These are phyloP conservation scores for Fraxinus latifolia DNA, from an alignment of 305 asterid species.

Conservation along the genomic window DNA sequence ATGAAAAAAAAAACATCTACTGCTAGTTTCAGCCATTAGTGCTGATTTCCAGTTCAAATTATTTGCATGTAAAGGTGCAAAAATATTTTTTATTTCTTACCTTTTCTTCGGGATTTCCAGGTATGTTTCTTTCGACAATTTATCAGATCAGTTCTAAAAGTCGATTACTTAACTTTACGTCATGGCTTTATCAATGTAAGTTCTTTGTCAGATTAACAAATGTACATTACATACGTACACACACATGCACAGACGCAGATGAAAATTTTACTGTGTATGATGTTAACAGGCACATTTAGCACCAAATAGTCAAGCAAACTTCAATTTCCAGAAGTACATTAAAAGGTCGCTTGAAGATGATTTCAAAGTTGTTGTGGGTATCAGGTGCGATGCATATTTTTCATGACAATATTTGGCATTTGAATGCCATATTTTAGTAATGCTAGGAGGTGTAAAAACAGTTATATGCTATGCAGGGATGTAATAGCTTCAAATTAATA, in stretches of 20 bases:
- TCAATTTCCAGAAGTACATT: slow-evolving; percentile 52
- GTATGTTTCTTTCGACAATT: slow-evolving; percentile 59
- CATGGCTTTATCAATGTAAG: slow-evolving; percentile 48
- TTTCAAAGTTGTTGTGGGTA: slow-evolving; percentile 59
- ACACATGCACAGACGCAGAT: background rate
- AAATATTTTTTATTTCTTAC: too few relatives aligned
- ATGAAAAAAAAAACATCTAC: background rate
- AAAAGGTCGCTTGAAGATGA: slow-evolving; percentile 60
- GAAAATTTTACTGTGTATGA: background rate
- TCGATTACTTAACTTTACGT: slow-evolving; percentile 53
- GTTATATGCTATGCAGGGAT: background rate
- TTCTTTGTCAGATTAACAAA: background rate
- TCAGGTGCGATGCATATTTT: slow-evolving; percentile 34
- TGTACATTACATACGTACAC: background rate
- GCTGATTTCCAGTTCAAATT: background rate
- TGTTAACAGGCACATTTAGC: slow-evolving; percentile 53
- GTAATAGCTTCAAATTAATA: background rate
- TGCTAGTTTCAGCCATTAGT: background rate
- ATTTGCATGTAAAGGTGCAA: background rate
- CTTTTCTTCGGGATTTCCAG: slow-evolving; percentile 23
- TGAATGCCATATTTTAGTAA: background rate
- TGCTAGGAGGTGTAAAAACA: background rate
- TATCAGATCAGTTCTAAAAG: slow-evolving; percentile 44
- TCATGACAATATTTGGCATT: background rate
- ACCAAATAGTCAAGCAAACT: slow-evolving; percentile 37